phyloP scores from a whole-genome alignment of 1,284 basidiomycete species.

The Ganoderma resinaceum region DNA sequence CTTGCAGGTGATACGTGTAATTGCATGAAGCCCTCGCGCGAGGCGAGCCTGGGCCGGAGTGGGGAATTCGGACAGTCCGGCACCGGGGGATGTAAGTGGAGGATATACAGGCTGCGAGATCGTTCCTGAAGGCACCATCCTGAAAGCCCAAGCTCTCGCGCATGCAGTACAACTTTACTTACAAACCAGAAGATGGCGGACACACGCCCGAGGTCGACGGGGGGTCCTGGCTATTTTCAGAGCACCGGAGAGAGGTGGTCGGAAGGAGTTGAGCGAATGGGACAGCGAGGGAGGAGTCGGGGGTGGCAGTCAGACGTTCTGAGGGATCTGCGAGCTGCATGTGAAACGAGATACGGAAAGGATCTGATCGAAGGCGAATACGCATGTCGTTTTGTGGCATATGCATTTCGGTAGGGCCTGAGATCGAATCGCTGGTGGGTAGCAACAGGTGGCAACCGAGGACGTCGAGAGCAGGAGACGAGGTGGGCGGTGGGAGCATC shows the following conservation, averaged over 20 bases:
- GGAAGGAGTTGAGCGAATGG: neutral
- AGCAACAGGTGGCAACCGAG: neutral
- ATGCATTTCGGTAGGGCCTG: neutral
- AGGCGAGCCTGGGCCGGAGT: neutral
- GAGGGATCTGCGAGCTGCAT: neutral
- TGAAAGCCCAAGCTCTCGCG: neutral
- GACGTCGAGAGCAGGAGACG: neutral
- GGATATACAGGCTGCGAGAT: neutral
- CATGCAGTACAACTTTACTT: neutral
- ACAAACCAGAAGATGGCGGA: neutral
- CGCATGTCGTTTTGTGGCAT: neutral
- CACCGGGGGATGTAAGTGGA: neutral
- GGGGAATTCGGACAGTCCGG: neutral
- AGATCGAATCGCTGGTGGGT: neutral
- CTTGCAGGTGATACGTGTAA: neutral
- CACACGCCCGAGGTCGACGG: constrained; percentile 1
- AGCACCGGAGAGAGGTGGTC: neutral
- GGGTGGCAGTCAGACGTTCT: neutral
- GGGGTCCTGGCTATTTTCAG: neutral
- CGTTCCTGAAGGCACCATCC: neutral
- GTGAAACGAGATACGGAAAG: neutral
- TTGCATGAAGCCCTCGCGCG: neutral
- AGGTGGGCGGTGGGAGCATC: neutral
- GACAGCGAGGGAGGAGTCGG: neutral
- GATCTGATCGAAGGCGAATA: neutral